phyloP scores from a whole-genome alignment of 2,329 filamentous ascomycete species.

The Helminthosporium solani region DNA sequence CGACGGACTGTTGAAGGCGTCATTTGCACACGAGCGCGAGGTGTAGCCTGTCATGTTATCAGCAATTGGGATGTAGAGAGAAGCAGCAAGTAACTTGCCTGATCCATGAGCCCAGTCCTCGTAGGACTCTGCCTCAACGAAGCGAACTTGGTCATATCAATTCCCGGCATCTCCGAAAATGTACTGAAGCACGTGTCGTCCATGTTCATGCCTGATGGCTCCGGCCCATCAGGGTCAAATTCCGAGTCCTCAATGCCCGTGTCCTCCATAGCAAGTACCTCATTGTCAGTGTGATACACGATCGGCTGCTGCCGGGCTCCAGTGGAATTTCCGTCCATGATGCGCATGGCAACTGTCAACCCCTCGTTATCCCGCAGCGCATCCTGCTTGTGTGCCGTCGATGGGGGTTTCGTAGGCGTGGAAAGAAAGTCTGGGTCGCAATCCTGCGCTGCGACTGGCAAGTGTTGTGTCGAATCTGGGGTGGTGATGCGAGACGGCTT shows the following conservation, averaged over 20 bases:
- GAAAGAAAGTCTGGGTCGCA: slow-evolving; percentile 14
- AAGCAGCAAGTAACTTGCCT: slow-evolving; percentile 15
- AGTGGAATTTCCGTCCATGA: slow-evolving; percentile 32
- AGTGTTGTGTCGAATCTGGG: slow-evolving; percentile 16
- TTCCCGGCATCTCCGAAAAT: slow-evolving; percentile 79
- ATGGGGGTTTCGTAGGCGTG: slow-evolving; percentile 21
- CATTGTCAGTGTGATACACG: slow-evolving; percentile 24
- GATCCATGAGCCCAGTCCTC: slow-evolving; percentile 36
- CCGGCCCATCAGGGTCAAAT: slow-evolving; percentile 35
- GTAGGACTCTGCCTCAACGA: slow-evolving; percentile 62
- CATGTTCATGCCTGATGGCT: slow-evolving; percentile 40
- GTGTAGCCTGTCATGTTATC: slow-evolving; percentile 22
- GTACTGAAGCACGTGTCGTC: slow-evolving; percentile 79
- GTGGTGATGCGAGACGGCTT: slow-evolving; percentile 29
- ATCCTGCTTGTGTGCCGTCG: slow-evolving; percentile 23
- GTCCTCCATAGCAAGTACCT: slow-evolving; percentile 24
- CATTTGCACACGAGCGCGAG: slow-evolving; percentile 39
- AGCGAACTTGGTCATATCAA: slow-evolving; percentile 79
- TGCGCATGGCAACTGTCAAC: slow-evolving; percentile 39
- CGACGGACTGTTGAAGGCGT: slow-evolving; percentile 55
- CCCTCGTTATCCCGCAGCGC: slow-evolving; percentile 42
- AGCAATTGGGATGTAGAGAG: slow-evolving; percentile 1
- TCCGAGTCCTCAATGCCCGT: slow-evolving; percentile 25
- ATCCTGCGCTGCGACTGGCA: slow-evolving; percentile 13
- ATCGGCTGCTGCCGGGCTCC: slow-evolving; percentile 20